Evolutionary conservation across 331 rosid genomes (phyloP).

Genomic region (Quercus phellos): DNA sequence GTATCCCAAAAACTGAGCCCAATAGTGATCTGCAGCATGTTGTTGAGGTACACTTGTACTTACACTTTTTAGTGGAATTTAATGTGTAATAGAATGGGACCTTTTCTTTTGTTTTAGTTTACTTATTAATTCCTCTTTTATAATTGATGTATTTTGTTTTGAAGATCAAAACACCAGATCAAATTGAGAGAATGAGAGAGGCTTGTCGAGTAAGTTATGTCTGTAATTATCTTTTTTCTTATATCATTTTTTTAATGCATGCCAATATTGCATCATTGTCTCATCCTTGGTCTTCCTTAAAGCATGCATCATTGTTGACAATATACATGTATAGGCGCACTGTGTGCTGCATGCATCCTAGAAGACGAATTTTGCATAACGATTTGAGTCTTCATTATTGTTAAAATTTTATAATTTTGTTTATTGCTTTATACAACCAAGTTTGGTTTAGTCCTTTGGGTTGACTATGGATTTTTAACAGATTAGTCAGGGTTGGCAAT

Average conservation of each 20-base stretch:
- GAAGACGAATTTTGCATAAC: not conserved
- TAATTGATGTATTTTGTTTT: slow-evolving; percentile 16
- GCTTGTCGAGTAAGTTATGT: slow-evolving; percentile 57
- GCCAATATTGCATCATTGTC: not conserved
- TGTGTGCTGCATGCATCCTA: not conserved
- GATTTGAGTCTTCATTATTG: not conserved
- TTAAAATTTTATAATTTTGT: not conserved
- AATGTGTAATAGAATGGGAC: not conserved
- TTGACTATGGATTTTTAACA: too few species aligned
- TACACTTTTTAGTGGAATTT: not conserved
- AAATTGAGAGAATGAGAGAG: slow-evolving; percentile 81
- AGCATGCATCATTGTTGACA: not conserved
- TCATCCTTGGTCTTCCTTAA: not conserved
- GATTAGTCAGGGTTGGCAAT: too few species aligned
- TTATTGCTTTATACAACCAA: too few species aligned
- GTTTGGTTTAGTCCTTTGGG: too few species aligned
- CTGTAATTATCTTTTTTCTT: not conserved
- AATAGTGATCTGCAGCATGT: slow-evolving; percentile 66
- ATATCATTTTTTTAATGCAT: not conserved
- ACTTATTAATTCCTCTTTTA: not conserved
- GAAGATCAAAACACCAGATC: slow-evolving; percentile 77
- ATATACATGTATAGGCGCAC: not conserved
- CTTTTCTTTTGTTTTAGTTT: not conserved
- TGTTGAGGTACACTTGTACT: slow-evolving; percentile 57
- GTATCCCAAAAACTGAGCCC: slow-evolving; percentile 79